Evolutionary conservation across 495 filamentous ascomycete species (phyloP).

Genomic region (Aspergillus conjunctus): DNA sequence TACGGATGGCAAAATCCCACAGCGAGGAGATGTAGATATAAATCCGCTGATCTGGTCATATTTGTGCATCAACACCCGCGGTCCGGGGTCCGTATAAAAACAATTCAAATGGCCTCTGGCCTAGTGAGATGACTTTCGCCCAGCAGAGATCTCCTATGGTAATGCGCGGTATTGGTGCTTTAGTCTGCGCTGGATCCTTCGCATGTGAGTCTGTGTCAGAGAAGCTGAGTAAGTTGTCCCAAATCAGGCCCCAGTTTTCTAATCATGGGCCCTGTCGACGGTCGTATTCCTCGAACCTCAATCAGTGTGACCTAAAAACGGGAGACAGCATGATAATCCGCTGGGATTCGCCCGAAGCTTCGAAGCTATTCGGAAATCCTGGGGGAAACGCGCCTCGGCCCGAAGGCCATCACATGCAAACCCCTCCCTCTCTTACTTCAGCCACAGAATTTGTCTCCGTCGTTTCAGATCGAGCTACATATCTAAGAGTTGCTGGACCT

Average conservation of each 20-base stretch:
- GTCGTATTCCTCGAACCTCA: neutral
- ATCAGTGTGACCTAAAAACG: neutral
- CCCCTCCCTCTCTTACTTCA: no score
- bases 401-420: neutral
- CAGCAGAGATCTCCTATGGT: no score
- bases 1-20: neutral
- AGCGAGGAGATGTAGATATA: neutral
- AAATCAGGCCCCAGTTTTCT: no score
- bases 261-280: no score
- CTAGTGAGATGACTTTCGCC: neutral
- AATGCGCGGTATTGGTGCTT: neutral
- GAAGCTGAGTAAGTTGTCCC: slow-evolving; percentile 3
- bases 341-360: no score
- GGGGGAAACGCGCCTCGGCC: neutral
- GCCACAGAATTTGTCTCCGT: no score
- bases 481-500: no score
- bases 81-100: slow-evolving; percentile 6
- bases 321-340: neutral
- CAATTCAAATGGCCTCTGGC: neutral
- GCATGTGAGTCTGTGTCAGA: slow-evolving; percentile 7
- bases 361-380: neutral
- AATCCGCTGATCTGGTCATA: neutral
- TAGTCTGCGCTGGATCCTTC: neutral
- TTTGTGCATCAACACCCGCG: slow-evolving; percentile 6
- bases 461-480: no score